Evolutionary conservation across 2,329 filamentous ascomycete species (phyloP).

Genomic region (Ceratocystis lukuohia): DNA sequence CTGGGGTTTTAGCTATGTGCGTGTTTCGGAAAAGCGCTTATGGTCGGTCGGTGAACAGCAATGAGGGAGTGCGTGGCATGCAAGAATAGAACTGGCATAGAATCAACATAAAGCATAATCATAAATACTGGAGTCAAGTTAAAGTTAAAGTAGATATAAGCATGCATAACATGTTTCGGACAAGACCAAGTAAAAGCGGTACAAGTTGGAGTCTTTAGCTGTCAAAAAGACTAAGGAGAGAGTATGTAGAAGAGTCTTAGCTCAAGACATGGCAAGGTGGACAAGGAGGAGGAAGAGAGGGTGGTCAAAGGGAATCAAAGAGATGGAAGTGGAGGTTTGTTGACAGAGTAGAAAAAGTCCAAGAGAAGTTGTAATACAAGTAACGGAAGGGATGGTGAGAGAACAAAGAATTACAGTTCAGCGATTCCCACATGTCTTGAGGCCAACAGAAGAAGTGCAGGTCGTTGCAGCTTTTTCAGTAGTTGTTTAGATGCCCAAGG

Average conservation of each 20-base stretch:
- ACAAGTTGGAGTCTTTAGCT: conserved; percentile 2
- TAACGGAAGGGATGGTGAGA: not conserved
- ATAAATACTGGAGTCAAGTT: not conserved
- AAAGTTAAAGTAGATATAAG: not conserved
- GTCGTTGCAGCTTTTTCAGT: not conserved
- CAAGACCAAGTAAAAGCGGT: not conserved
- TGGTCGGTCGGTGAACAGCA: not conserved
- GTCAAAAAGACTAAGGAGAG: not conserved
- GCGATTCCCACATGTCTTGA: conserved; percentile 1
- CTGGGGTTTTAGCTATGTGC: conserved; percentile 9
- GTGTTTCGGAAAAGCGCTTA: not conserved
- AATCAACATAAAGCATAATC: not conserved
- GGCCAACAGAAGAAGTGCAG: not conserved
- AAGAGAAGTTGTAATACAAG: conserved; percentile 14
- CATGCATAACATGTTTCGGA: conserved; percentile 1
- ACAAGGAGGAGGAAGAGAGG: not conserved
- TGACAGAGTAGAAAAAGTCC: conserved; percentile 11
- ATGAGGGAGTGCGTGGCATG: not conserved
- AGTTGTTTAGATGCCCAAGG: conserved; percentile 69
- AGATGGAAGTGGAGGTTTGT: not conserved
- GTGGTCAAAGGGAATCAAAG: conserved; percentile 9
- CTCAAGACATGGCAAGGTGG: conserved; percentile 6
- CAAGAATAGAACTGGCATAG: not conserved
- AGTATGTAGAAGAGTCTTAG: not conserved
- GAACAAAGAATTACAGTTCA: conserved; percentile 14